Conservation (phyloP, 2,329 filamentous ascomycete genomes). For the Phialocephala sp. region DNA sequence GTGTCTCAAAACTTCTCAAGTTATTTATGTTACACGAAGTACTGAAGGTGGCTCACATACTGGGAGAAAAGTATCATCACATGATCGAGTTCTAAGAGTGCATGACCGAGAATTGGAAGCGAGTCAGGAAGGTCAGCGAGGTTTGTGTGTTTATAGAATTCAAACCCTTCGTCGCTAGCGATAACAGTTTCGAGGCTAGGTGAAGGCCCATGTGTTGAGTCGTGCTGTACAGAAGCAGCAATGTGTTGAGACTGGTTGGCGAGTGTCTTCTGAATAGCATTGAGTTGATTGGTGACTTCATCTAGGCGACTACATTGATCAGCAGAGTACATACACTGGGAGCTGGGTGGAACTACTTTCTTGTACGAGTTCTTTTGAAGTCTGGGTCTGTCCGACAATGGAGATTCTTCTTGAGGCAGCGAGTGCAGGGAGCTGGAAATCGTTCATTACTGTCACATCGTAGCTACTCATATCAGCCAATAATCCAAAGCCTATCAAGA, state of each 20-base stretch:
- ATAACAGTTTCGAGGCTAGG: not conserved
- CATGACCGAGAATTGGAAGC: not conserved
- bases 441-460: constrained; percentile 21
- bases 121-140: not conserved
- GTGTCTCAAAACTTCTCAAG: constrained; percentile 10
- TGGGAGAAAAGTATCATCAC: constrained; percentile 10
- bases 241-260: constrained; percentile 5
- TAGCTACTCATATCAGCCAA: constrained; percentile 15
- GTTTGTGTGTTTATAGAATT: not conserved
- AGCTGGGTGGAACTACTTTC: constrained; percentile 12
- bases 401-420: constrained; percentile 23
- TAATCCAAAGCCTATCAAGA: not conserved
- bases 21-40: not conserved
- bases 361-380: constrained; percentile 23
- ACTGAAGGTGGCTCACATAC: not conserved
- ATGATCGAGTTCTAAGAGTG: constrained; percentile 6
- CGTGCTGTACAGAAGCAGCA: not conserved
- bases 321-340: not conserved
- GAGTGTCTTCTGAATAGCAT: constrained; percentile 19
- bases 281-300: constrained; percentile 26
- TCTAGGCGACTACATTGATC: constrained; percentile 19
- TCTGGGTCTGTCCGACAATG: constrained; percentile 22
- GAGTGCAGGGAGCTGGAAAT: constrained; percentile 24
- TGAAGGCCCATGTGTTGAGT: not conserved
- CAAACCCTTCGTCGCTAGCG: not conserved